phyloP scores from a whole-genome alignment of 495 filamentous ascomycete species.

The Xylaria scruposa region DNA sequence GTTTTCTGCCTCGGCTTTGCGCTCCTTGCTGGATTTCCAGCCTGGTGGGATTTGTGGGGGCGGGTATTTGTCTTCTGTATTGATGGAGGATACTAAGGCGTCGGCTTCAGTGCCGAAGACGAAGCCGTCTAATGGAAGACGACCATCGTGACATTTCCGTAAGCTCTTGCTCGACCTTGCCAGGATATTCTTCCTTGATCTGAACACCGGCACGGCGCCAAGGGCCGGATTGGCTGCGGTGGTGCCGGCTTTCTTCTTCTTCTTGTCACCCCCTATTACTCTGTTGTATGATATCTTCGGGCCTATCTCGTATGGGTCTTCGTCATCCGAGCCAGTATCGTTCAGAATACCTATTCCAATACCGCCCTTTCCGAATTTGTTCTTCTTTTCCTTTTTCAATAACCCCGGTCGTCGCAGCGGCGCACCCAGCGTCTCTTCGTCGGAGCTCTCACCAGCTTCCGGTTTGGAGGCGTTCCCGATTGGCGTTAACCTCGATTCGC shows the following conservation, averaged over 20 bases:
- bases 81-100: slow-evolving; percentile 58
- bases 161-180: slow-evolving; percentile 63
- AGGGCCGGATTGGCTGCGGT: slow-evolving; percentile 67
- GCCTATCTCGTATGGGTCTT: slow-evolving; percentile 92
- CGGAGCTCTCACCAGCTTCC: slow-evolving; percentile 53
- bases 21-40: slow-evolving; percentile 75
- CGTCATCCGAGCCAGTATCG: slow-evolving; percentile 96
- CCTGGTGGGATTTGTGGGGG: slow-evolving; percentile 76
- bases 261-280: slow-evolving; percentile 83
- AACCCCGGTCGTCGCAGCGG: slow-evolving; percentile 35
- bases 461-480: slow-evolving; percentile 24
- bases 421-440: slow-evolving; percentile 55
- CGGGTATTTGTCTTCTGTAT: slow-evolving; percentile 68
- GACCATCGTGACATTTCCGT: slow-evolving; percentile 87
- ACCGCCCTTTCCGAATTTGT: slow-evolving; percentile 61
- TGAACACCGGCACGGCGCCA: slow-evolving; percentile 73
- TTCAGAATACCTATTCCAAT: slow-evolving; percentile 93
- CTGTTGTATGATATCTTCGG: slow-evolving; percentile 91
- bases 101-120: slow-evolving; percentile 67
- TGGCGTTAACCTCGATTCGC: slow-evolving; percentile 63
- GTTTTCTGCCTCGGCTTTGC: slow-evolving; percentile 42
- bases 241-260: slow-evolving; percentile 69
- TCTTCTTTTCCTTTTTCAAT: slow-evolving; percentile 55
- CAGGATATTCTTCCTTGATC: slow-evolving; percentile 73
- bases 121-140: slow-evolving; percentile 86